phyloP scores from a whole-genome alignment of 1,284 basidiomycete species.

The Schizophyllum amplum region DNA sequence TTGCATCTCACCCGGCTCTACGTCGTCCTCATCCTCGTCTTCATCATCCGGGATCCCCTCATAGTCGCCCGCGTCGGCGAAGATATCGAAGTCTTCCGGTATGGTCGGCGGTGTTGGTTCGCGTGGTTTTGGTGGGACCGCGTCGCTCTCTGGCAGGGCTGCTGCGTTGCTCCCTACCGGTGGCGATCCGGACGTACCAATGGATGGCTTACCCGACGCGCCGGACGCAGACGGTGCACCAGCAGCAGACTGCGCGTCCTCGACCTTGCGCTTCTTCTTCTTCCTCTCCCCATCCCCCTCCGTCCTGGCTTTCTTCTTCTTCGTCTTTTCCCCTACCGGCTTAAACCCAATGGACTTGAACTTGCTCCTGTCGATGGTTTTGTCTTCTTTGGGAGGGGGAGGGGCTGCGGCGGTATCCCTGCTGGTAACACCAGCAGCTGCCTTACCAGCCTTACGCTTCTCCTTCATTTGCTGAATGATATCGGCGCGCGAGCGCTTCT shows the following conservation, averaged over 20 bases:
- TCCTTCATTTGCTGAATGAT: slow-evolving; percentile 67
- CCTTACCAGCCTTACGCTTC: slow-evolving; percentile 30
- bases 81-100: slow-evolving; percentile 68
- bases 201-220: slow-evolving; percentile 8
- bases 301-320: slow-evolving; percentile 43
- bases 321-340: slow-evolving; percentile 47
- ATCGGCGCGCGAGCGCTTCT: slow-evolving; percentile 68
- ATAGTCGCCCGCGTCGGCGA: slow-evolving; percentile 82
- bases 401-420: slow-evolving; percentile 22
- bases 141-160: too few relatives aligned
- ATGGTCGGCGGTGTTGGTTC: slow-evolving; percentile 26
- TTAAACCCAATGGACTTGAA: slow-evolving; percentile 78
- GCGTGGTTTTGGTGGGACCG: slow-evolving; percentile 12
- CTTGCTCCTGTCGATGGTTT: slow-evolving; percentile 36
- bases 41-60: slow-evolving; percentile 56
- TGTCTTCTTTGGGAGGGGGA: not conserved
- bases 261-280: slow-evolving; percentile 43
- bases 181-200: slow-evolving; percentile 14
- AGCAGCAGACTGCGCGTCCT: slow-evolving; percentile 12
- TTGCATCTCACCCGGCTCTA: slow-evolving; percentile 8
- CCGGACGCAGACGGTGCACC: slow-evolving; percentile 4
- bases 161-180: too few relatives aligned
- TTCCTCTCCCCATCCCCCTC: slow-evolving; percentile 32
- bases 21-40: slow-evolving; percentile 23
- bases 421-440: slow-evolving; percentile 16